A percentile compares a stretch with the other conserved stretches of the same genome.
These are phyloP conservation scores for Fusarium euwallaceae DNA, from an alignment of 2,329 filamentous ascomycete species.

Conservation along the genomic window DNA sequence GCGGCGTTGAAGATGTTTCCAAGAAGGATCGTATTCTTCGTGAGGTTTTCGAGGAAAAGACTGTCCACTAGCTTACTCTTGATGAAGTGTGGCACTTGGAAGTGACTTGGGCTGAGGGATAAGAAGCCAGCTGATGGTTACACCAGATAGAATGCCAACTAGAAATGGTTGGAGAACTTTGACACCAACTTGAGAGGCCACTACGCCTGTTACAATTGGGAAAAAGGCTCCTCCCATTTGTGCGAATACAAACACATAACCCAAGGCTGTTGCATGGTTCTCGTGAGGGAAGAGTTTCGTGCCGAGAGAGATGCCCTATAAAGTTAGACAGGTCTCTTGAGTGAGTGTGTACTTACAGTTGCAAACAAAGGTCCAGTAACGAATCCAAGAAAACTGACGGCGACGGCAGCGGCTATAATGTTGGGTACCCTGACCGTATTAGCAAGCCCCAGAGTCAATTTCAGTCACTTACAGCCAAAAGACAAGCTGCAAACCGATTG, in stretches of 20 bases:
- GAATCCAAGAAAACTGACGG: background rate
- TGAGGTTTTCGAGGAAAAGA: background rate
- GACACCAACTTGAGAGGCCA: background rate
- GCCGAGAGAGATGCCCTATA: background rate
- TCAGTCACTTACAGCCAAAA: background rate
- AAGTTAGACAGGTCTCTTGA: background rate
- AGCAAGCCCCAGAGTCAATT: background rate
- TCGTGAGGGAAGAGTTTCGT: background rate
- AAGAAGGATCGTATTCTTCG: slow-evolving; percentile 42
- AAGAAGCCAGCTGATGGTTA: background rate
- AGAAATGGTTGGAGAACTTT: background rate
- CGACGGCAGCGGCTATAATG: background rate
- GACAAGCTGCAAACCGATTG: slow-evolving; percentile 63
- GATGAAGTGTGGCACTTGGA: background rate
- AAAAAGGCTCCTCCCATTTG: slow-evolving; percentile 3
- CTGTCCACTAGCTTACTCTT: background rate
- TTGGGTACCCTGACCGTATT: background rate
- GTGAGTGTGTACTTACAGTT: background rate
- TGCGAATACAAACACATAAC: slow-evolving; percentile 1
- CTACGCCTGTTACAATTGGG: background rate
- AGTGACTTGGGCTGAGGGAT: background rate
- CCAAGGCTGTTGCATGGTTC: background rate
- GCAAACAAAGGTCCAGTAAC: background rate
- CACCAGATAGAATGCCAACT: background rate
- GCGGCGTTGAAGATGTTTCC: background rate